Evolutionary conservation across 805 yeast species (phyloP), one percentile per base, ranked within the genome.

Genomic region (Torulaspora maleeae): DNA sequence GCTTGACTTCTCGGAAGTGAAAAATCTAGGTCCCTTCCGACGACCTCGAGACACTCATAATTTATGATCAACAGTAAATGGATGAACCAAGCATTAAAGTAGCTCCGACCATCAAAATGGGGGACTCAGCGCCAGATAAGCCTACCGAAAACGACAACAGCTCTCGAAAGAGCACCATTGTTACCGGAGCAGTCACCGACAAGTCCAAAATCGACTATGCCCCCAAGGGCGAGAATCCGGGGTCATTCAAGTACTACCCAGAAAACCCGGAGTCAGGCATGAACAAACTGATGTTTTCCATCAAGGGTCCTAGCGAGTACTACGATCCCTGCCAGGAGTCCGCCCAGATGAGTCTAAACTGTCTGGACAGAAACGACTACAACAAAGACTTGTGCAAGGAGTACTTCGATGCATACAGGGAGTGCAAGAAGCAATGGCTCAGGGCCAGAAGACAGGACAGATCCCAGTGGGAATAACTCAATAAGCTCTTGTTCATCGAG

Each of bases 321-420:
- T 91, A 84, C 59, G 97, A 91, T 61, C 99, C 99, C 0, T 91
- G 99, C 66, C 84, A 82, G 38, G 93, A 89, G 59, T 82, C 93
- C 29, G 76, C 96, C 8, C 82, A 80, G 61, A 91, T 95, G 80
- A 86, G 95, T 36, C 71, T 89, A 53, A 78, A 77, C 52, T 91
- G 99, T 58, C 71, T 91, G 63, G 91, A 87, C 55, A 66, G 84
- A 40, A 86, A 90, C 60, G 75, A 82, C 55, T 82, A 78, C 71
- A 87, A 78, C 71, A 78, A 73, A 71, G 80, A 72, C 43, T 74
- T 66, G 67, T 88, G 83, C 71, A 78, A 68, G 63, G 95, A 85
- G 48, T 91, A 86, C 60, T 93, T 91, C 63, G 88, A 83, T 56
- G 96, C 97, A 0, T 91, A 91, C 63, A 74, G 91, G 48, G 99